Conservation (phyloP, 2,329 filamentous ascomycete species). For the Cryphonectria parasitica region DNA sequence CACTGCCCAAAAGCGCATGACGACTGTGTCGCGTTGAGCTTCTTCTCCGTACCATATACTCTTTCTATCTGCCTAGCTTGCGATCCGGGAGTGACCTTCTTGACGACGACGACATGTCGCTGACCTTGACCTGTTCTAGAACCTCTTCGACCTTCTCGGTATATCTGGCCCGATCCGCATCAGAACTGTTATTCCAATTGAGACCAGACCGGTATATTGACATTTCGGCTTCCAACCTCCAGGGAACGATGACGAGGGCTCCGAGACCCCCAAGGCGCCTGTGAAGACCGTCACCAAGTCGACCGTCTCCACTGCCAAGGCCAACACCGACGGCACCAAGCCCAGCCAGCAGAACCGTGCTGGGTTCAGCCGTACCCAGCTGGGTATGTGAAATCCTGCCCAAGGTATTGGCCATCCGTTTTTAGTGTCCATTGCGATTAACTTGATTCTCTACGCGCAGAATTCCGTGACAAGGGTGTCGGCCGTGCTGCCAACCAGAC, state of each 20-base stretch:
- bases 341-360: conserved; percentile 57
- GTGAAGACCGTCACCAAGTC: conserved; percentile 90
- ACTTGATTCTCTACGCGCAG: conserved; percentile 49
- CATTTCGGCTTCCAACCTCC: conserved; percentile 29
- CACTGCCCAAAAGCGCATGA: background rate
- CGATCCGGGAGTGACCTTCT: background rate
- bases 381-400: conserved; percentile 65
- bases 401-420: background rate
- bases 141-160: conserved; percentile 99
- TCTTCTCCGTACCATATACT: background rate
- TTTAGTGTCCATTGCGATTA: conserved; percentile 21
- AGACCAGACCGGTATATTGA: conserved; percentile 21
- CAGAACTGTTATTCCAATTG: conserved; percentile 31
- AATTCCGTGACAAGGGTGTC: conserved; percentile 86
- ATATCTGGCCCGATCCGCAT: conserved; percentile 42
- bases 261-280: conserved; percentile 77
- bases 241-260: conserved; percentile 68
- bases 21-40: background rate
- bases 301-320: conserved; percentile 75
- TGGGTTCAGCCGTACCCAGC: conserved; percentile 76
- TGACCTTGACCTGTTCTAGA: conserved; percentile 57
- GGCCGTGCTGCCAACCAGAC: conserved; percentile 82
- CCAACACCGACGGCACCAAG: conserved; percentile 78
- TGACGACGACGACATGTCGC: conserved; percentile 18
- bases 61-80: background rate